A percentile compares a stretch with the other conserved stretches of the same genome.
phyloP scores from a whole-genome alignment of 2,329 filamentous ascomycete species.

The Phyllachora maydis region DNA sequence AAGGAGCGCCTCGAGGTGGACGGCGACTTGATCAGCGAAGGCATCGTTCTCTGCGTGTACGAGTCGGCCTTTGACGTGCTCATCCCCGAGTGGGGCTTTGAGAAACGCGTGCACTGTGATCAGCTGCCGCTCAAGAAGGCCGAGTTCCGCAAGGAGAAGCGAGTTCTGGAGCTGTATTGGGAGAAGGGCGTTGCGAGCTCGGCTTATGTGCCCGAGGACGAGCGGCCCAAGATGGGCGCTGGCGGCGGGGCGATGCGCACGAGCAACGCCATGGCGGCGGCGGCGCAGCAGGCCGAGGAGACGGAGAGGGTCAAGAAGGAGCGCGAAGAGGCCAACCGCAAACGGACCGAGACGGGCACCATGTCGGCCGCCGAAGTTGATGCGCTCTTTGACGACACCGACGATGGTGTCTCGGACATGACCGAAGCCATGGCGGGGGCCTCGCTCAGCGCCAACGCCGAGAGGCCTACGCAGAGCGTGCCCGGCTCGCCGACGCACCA shows the following conservation, averaged over 20 bases:
- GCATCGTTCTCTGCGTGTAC: conserved; percentile 91
- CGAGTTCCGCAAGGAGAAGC: conserved; percentile 94
- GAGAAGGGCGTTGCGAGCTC: conserved; percentile 97
- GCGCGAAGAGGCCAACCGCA: conserved; percentile 74
- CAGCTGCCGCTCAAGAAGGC: conserved; percentile 96
- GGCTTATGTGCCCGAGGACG: conserved; percentile 88
- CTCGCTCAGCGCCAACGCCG: conserved; percentile 43
- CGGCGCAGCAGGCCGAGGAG: conserved; percentile 62
- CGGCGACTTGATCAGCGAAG: conserved; percentile 84
- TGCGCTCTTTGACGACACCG: conserved; percentile 88
- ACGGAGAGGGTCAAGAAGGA: conserved; percentile 68
- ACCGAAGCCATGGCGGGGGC: conserved; percentile 86
- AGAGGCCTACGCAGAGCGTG: conserved; percentile 87
- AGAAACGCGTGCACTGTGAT: conserved; percentile 98
- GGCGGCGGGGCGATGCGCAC: conserved; percentile 53
- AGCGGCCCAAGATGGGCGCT: conserved; percentile 48
- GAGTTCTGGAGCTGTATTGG: conserved; percentile 93
- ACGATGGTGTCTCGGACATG: conserved; percentile 69
- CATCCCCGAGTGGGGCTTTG: conserved; percentile 95
- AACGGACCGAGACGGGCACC: conserved; percentile 85
- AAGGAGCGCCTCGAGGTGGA: conserved; percentile 70
- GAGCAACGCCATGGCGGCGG: conserved; percentile 54
- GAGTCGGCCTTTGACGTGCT: conserved; percentile 97
- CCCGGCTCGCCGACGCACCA: conserved; percentile 76
- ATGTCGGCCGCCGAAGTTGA: conserved; percentile 87